Evolutionary conservation across 192 early-diverging fungal species (phyloP), one percentile per base, ranked within the genome.

Genomic region (Coemansia sp.): DNA sequence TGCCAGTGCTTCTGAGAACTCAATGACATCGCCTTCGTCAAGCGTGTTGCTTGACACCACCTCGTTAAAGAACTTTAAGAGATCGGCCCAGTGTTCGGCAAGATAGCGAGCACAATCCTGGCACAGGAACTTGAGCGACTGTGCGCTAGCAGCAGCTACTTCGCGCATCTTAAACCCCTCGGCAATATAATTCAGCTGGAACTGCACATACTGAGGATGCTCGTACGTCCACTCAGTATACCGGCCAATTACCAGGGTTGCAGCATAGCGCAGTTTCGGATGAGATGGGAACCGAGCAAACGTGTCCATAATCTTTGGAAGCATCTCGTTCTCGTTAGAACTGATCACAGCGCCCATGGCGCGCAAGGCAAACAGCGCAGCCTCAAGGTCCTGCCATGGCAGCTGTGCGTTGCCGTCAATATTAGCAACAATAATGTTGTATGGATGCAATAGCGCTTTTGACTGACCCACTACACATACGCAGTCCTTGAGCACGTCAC

Each of bases 401-500:
- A 79, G 64, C 63, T 70, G 70, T 6, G 61, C 52, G 13, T 84
- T 77, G 50, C 73, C 60, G 38, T 67, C 61, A 12, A 86, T 65
- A 9, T 81, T 64, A 15, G 58, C 37, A 37, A 76, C 72, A 5
- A 95, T 76, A 19, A 93, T 63, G 7, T 67, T 48, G 65, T 87
- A 89, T 2, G 91, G 90, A 26, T 89, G 88, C 0, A 77, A 67
- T 21, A 99, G 79, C 15, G 94, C 91, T 37, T 85, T 85, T 3
- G 91, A 83, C 11, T 86, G 86, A 6, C 96, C 95, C 1, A 96
- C 72, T 13, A 98, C 89, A 12, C 85, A 73, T 49, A 95, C 94
- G 66, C 96, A 96, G 70, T 93, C 92, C 82, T 99, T 99, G 43
- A 99, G 85, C 49, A 96, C 93, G 67, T 98, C 96, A 50, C 97